phyloP scores from a whole-genome alignment of 768 basidiomycete genomes.

The Mycena galericulata region DNA sequence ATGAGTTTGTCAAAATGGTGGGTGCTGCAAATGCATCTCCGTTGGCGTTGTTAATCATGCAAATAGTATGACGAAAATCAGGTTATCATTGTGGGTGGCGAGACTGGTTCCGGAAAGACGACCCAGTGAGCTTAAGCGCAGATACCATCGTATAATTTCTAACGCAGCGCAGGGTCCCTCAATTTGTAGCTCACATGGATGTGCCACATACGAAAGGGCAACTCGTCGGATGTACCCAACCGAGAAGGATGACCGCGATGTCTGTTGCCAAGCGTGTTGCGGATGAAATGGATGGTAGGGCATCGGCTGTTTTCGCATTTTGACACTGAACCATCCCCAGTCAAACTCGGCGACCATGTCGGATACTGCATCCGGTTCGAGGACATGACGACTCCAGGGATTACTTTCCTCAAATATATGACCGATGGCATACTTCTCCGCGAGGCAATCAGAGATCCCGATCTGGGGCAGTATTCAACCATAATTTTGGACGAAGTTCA shows the following conservation, averaged over 20 bases:
- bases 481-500: conserved; percentile 99
- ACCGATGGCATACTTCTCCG: conserved; percentile 98
- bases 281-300: conserved; percentile 96
- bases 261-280: conserved; percentile 98
- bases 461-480: conserved; percentile 91
- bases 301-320: conserved; percentile 1
- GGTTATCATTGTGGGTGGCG: conserved; percentile 90
- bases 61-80: conserved; percentile 79
- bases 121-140: conserved; percentile 77
- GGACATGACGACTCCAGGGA: conserved; percentile 89
- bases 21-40: conserved; percentile 56
- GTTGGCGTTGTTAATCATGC: conserved; percentile 8
- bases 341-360: conserved; percentile 92
- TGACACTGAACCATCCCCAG: conserved; percentile 53
- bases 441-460: conserved; percentile 96
- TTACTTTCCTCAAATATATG: conserved; percentile 98
- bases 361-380: conserved; percentile 99
- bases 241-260: conserved; percentile 95
- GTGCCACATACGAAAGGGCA: conserved; percentile 90
- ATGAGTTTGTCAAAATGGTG: conserved; percentile 90
- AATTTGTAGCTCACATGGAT: conserved; percentile 94
- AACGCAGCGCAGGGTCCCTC: conserved; percentile 79
- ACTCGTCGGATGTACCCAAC: conserved; percentile 96
- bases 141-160: conserved; percentile 16
- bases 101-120: conserved; percentile 96